Base-by-base conservation (phyloP, 169 alveolate genomes). In the Plasmodium inui region DNA sequence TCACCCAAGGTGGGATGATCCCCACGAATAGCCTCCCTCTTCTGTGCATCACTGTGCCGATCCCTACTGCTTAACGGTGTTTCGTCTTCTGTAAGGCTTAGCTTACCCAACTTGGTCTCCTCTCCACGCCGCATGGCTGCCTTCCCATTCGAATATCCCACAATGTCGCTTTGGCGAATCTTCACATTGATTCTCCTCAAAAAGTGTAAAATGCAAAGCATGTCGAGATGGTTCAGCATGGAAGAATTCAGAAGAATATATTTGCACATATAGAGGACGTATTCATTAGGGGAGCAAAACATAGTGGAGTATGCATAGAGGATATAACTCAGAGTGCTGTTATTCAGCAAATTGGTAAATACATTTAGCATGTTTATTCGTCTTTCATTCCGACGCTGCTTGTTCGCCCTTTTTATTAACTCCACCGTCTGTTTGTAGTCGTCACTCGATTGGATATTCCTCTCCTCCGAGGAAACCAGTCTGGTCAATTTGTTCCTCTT, bases 381-480 rank as follows among this genome's bases (percentile, higher is more conserved):
- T 32, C 67, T 46, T 19, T 7, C 41, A 0, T 34, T 81, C n/a
- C 50, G 41, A 57, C 44, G 57, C 30, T 39, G 81, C 39, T 88
- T 88, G 37, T 26, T 78, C 10, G 46, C 30, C 30, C 28, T 88
- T 17, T 57, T 37, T 22, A 88, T 53, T 19, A 88, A 30, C 81
- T 88, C 83, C 30, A 88, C 81, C n/a, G 94, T 88, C 17, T 88
- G 50, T 61, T 88, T 30, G 55, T 88, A 88, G n/a, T 80, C 39
- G 1, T 88, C 84, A 37, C 81, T 30, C 37, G 53, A 9, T 41
- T 84, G 44, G 6, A 71, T 39, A 4, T 26, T 6, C 7, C 57
- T 3, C 2, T 37, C 76, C 22, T 85, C 72, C 46, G 44, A 37
- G 14, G 81, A 2, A 0, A 67, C 34, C 39, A 88, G 50, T 39